phyloP scores from a whole-genome alignment of 441 rosid species.

The Adansonia madagascariensis region DNA sequence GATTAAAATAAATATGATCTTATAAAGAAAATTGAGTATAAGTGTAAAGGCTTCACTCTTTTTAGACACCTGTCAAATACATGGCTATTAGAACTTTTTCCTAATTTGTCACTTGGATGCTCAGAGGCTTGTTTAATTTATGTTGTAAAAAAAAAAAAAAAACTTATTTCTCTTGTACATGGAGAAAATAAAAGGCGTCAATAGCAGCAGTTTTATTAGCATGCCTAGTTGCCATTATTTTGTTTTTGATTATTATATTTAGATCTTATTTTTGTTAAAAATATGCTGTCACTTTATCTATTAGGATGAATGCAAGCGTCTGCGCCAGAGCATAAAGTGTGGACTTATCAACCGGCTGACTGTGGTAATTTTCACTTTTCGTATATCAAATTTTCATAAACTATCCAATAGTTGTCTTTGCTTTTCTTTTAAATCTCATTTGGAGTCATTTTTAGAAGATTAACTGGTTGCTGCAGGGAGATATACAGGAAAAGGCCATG shows the following conservation, averaged over 20 bases:
- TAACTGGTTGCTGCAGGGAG: slow-evolving; percentile 63
- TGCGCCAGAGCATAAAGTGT: slow-evolving; percentile 95
- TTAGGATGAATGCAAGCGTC: slow-evolving; percentile 97
- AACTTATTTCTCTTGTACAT: neutral
- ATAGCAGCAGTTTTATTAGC: neutral
- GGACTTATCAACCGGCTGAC: slow-evolving; percentile 82
- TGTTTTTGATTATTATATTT: neutral
- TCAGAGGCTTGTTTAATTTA: neutral
- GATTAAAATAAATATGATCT: neutral
- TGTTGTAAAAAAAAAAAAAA: neutral
- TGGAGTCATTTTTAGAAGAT: slow-evolving; percentile 29
- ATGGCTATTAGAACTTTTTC: neutral
- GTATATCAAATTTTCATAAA: slow-evolving; percentile 16
- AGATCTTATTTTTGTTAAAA: neutral
- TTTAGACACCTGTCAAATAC: slow-evolving; percentile 9
- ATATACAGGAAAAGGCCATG: slow-evolving; percentile 86
- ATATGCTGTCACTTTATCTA: slow-evolving; percentile 28
- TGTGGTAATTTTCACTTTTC: slow-evolving; percentile 60
- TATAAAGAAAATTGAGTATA: neutral
- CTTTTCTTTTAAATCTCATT: slow-evolving; percentile 16
- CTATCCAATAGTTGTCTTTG: slow-evolving; percentile 11
- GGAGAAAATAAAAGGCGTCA: neutral
- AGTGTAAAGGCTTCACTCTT: neutral
- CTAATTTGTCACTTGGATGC: neutral
- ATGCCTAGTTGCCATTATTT: neutral